Percentiles rank a stretch among this genome's conserved stretches.
Evolutionary conservation across 202 grass and related monocot species (phyloP).

Genomic region (Elaeis oleifera): DNA sequence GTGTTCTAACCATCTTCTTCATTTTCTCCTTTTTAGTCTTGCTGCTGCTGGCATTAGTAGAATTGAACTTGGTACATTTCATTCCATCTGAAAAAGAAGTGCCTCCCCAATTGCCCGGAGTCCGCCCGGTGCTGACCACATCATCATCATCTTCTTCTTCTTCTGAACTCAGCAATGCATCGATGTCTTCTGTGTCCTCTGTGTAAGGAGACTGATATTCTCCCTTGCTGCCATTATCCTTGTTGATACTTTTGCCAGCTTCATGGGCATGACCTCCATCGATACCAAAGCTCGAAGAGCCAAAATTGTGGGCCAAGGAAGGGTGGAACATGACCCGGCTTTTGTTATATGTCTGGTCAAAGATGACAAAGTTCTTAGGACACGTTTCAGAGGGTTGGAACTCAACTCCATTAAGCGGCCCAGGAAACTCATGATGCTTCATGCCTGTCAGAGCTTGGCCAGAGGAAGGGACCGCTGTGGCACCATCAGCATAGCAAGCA

Average conservation of each 20-base stretch:
- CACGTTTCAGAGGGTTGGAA: conserved; percentile 57
- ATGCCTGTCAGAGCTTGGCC: background rate
- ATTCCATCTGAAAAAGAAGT: background rate
- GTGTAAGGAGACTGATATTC: conserved; percentile 38
- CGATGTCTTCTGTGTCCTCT: conserved; percentile 68
- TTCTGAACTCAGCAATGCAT: conserved; percentile 53
- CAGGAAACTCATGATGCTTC: conserved; percentile 28
- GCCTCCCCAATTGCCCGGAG: conserved; percentile 27
- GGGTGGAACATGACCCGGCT: conserved; percentile 62
- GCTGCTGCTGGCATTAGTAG: conserved; percentile 15
- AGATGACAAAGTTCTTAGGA: conserved; percentile 74
- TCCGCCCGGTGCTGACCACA: conserved; percentile 53
- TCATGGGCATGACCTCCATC: conserved; percentile 19
- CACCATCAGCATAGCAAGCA: conserved; percentile 22
- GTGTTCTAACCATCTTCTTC: conserved; percentile 90
- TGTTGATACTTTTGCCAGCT: conserved; percentile 21
- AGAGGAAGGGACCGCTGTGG: background rate
- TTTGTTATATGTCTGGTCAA: conserved; percentile 47
- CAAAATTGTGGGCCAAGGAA: conserved; percentile 42
- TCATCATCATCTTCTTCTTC: conserved; percentile 49
- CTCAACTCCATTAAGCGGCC: conserved; percentile 31
- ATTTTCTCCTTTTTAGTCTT: conserved; percentile 59
- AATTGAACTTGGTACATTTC: conserved; percentile 22
- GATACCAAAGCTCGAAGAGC: conserved; percentile 15
- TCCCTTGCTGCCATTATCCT: conserved; percentile 25